Evolutionary conservation across 2,329 filamentous ascomycete genomes (phyloP).

Genomic region (Clarireedia homoeocarpa): DNA sequence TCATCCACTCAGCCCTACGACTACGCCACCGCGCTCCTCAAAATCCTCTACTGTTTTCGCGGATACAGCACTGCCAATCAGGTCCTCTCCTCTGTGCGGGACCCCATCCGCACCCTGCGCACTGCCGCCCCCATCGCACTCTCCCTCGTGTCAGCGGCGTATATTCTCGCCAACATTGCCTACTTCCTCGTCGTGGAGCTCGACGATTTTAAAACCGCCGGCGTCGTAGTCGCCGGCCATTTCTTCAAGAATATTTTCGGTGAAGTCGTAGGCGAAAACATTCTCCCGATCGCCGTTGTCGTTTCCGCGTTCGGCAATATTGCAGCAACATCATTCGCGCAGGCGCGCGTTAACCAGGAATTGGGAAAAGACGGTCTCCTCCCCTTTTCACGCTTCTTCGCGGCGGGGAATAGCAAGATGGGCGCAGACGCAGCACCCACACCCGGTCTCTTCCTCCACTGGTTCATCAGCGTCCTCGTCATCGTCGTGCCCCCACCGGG

Average conservation of each 20-base stretch:
- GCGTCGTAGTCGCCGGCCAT: slow-evolving; percentile 45
- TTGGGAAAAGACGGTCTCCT: slow-evolving; percentile 40
- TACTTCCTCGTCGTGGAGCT: slow-evolving; percentile 52
- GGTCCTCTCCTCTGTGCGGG: slow-evolving; percentile 47
- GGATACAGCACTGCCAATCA: slow-evolving; percentile 49
- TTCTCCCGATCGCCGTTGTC: slow-evolving; percentile 38
- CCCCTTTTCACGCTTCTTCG: slow-evolving; percentile 33
- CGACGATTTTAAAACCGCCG: slow-evolving; percentile 45
- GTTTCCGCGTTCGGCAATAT: slow-evolving; percentile 42
- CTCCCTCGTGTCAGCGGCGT: slow-evolving; percentile 44
- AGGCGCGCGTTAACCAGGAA: slow-evolving; percentile 41
- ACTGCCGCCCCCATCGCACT: slow-evolving; percentile 48
- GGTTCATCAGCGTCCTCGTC: slow-evolving; percentile 50
- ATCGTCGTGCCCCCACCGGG: slow-evolving; percentile 43
- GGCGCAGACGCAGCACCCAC: slow-evolving; percentile 16
- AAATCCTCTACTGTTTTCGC: slow-evolving; percentile 48
- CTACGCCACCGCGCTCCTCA: slow-evolving; percentile 44
- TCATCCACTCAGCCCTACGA: slow-evolving; percentile 35
- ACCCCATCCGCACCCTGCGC: slow-evolving; percentile 50
- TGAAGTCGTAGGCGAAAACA: slow-evolving; percentile 33
- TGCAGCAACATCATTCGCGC: slow-evolving; percentile 40
- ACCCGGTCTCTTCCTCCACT: slow-evolving; percentile 46
- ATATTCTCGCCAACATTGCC: slow-evolving; percentile 50
- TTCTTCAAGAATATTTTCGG: slow-evolving; percentile 51
- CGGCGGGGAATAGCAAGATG: slow-evolving; percentile 13